phyloP scores from a whole-genome alignment of 2,329 filamentous ascomycete genomes.

The Fusarium dlaminii region DNA sequence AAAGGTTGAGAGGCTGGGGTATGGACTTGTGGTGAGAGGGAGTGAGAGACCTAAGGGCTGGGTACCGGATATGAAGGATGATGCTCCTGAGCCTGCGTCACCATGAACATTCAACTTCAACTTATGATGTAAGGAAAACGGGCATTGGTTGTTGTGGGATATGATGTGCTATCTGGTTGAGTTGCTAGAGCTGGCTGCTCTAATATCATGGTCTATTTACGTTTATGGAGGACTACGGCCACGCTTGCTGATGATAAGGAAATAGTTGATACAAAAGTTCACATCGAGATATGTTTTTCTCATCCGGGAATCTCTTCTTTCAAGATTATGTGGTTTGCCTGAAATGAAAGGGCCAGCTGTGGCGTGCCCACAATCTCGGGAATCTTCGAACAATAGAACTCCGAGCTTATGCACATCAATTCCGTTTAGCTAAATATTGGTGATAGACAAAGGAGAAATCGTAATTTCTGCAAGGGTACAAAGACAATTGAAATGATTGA shows the following conservation, averaged over 20 bases:
- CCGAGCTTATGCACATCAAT: not conserved
- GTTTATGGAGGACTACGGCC: not conserved
- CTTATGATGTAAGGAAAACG: not conserved
- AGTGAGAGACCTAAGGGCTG: constrained; percentile 91
- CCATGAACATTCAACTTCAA: constrained; percentile 26
- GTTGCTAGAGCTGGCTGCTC: constrained; percentile 13
- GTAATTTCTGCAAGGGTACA: not conserved
- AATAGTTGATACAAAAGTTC: not conserved
- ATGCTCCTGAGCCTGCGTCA: constrained; percentile 44
- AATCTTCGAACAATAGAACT: not conserved
- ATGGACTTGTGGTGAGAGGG: constrained; percentile 86
- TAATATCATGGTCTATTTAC: not conserved
- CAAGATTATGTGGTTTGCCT: too few species aligned
- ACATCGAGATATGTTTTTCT: not conserved
- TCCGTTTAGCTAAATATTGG: not conserved
- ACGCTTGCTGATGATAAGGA: not conserved
- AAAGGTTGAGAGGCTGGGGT: constrained; percentile 92
- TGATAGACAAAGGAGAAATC: not conserved
- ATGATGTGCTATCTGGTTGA: constrained; percentile 7
- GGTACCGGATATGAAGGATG: constrained; percentile 77
- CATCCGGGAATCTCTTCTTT: not conserved
- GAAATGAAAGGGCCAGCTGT: too few species aligned
- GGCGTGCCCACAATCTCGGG: not conserved
- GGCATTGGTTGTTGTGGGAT: not conserved
- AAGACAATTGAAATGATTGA: not conserved